Percentiles rank a stretch among this genome's conserved stretches.
These are phyloP conservation scores for Combretum micranthum DNA, from an alignment of 345 rosid genomes.

Conservation along the genomic window DNA sequence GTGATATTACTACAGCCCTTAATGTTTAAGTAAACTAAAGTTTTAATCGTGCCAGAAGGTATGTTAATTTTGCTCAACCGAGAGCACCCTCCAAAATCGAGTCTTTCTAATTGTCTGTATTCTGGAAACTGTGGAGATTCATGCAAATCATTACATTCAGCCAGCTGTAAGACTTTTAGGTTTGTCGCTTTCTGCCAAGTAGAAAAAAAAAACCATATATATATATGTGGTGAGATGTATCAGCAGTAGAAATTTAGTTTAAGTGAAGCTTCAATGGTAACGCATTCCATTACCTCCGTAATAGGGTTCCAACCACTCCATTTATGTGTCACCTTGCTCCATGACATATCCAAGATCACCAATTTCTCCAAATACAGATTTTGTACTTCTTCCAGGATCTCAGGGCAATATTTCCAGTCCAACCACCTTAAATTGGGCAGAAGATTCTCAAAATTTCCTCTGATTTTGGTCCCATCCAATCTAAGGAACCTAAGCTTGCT, in stretches of 20 bases:
- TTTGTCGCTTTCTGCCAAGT: background rate
- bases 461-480: background rate
- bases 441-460: background rate
- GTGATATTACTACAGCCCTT: no score
- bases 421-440: no score
- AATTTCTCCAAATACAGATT: no score
- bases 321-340: no score
- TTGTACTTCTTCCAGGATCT: no score
- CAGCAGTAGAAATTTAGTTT: background rate
- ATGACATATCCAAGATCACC: no score
- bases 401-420: no score
- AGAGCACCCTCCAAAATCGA: background rate
- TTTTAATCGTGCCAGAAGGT: background rate
- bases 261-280: no score
- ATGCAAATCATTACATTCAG: background rate
- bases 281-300: no score
- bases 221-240: fast-evolving
- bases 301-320: no score
- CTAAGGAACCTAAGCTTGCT: background rate
- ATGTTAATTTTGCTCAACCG: background rate
- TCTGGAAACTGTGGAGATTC: background rate
- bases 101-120: background rate
- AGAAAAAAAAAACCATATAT: background rate
- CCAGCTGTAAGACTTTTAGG: background rate
- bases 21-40: background rate